phyloP scores from a whole-genome alignment of 768 basidiomycete genomes.

The Auriculariales sp. region DNA sequence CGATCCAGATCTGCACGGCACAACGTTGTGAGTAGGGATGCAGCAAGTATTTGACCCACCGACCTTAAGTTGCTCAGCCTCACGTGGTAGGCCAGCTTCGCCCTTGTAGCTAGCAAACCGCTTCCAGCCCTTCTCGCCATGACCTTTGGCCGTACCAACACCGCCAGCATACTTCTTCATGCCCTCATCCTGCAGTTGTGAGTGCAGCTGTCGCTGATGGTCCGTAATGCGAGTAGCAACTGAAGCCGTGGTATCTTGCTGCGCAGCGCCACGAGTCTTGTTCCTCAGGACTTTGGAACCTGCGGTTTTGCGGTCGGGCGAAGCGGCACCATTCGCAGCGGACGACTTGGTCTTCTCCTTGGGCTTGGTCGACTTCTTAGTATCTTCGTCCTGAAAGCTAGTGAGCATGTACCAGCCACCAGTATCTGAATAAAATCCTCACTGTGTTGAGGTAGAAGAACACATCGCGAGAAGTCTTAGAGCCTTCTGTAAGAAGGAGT shows the following conservation, averaged over 20 bases:
- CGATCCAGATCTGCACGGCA: constrained; percentile 71
- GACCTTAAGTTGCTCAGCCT: constrained; percentile 69
- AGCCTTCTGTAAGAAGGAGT: constrained; percentile 66
- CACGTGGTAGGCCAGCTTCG: constrained; percentile 77
- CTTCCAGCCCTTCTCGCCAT: constrained; percentile 89
- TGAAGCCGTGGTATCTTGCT: constrained; percentile 71
- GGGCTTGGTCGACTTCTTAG: constrained; percentile 33
- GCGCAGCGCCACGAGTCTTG: constrained; percentile 77
- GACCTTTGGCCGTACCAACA: constrained; percentile 55
- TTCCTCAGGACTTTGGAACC: constrained; percentile 80
- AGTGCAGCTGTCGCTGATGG: constrained; percentile 77
- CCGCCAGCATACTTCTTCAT: constrained; percentile 73
- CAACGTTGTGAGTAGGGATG: constrained; percentile 2
- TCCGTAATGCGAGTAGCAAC: constrained; percentile 67
- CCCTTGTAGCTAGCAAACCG: constrained; percentile 95
- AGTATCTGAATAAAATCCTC: background rate
- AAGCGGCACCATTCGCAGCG: constrained; percentile 43
- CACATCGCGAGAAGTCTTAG: constrained; percentile 72
- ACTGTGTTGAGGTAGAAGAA: constrained; percentile 51
- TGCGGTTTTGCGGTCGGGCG: constrained; percentile 57
- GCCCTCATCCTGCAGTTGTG: constrained; percentile 61
- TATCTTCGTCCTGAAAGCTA: constrained; percentile 35
- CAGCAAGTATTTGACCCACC: constrained; percentile 13
- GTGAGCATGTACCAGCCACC: too few species aligned
- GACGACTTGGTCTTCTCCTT: constrained; percentile 39